These are phyloP conservation scores for Aspergillus ochraceoroseus DNA, from an alignment of 2,329 filamentous ascomycete species.

Conservation along the genomic window DNA sequence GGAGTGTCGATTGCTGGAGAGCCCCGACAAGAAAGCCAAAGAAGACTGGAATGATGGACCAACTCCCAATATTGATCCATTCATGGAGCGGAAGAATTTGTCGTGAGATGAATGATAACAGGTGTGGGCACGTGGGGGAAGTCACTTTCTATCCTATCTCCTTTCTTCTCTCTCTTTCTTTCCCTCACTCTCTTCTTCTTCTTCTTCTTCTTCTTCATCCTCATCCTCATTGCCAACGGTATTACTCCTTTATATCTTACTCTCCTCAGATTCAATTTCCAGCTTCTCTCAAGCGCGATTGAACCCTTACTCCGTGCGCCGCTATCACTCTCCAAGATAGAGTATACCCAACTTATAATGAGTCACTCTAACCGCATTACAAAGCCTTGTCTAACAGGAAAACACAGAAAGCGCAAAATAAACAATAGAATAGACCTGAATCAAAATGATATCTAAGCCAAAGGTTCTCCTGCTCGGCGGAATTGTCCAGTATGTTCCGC, in stretches of 20 bases:
- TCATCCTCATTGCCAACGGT: too few species aligned
- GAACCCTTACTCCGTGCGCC: constrained; percentile 1
- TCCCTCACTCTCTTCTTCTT: constrained; percentile 1
- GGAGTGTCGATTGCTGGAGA: too few species aligned
- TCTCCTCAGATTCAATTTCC: too few species aligned
- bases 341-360: not conserved
- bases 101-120: constrained; percentile 11
- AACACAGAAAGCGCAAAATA: not conserved
- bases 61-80: too few species aligned
- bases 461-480: constrained; percentile 60
- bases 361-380: not conserved
- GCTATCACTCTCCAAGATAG: constrained; percentile 1
- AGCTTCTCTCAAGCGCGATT: not conserved
- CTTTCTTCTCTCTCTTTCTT: constrained; percentile 1
- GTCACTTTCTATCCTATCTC: not conserved
- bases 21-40: too few species aligned
- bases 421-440: not conserved
- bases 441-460: constrained; percentile 41
- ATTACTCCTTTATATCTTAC: too few species aligned
- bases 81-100: constrained; percentile 7
- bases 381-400: not conserved
- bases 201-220: not conserved
- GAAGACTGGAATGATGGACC: too few species aligned
- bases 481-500: constrained; percentile 56
- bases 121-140: constrained; percentile 15